Base-by-base conservation (phyloP, 163 green algal genomes). In the Prototheca stagnorum region DNA sequence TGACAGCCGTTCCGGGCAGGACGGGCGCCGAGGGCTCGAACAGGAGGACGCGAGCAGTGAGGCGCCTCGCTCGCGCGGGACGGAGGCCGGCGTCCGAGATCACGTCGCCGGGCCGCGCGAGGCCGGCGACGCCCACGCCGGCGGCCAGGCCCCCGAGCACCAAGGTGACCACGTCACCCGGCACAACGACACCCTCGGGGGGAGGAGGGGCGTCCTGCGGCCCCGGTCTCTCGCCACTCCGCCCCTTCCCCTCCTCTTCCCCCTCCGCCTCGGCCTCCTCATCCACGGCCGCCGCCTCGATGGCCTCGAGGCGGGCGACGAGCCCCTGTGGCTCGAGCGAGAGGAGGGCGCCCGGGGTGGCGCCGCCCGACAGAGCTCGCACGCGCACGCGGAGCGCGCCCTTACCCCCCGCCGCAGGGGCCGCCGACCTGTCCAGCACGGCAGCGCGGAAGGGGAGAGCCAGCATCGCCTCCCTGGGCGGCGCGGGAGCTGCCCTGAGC, bases 201-300 rank as follows among this genome's bases (percentile, higher is more conserved):
- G n/a, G n/a, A n/a, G n/a, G n/a, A n/a, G n/a, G n/a, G n/a, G n/a
- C n/a, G n/a, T n/a, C n/a, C n/a, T n/a, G n/a, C n/a, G n/a, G n/a
- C n/a, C n/a, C n/a, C n/a, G n/a, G n/a, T n/a, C n/a, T n/a, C n/a
- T n/a, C n/a, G n/a, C n/a, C n/a, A n/a, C n/a, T n/a, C n/a, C n/a
- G n/a, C n/a, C n/a, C n/a, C n/a, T n/a, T n/a, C 67, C 87, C 80
- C 24, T 94, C 27, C 68, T 92, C 92, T 45, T 86, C 86, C 5
- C 76, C 67, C 1, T 83, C 51, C 3, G 49, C 54, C 1, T 55
- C 47, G 12, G 28, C 43, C 4, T 39, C 62, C 50, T 72, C 67
- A 24, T 58, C 53, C 16, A 55, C 56, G 5, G 60, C 40, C 25
- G 50, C 26, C 49, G 72, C 68, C 40, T 96, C 87, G 0, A 68